Evolutionary conservation across 208 protist genomes (phyloP), one percentile per base, ranked within the genome.

Genomic region (Herpetomonas samuelpessoai): DNA sequence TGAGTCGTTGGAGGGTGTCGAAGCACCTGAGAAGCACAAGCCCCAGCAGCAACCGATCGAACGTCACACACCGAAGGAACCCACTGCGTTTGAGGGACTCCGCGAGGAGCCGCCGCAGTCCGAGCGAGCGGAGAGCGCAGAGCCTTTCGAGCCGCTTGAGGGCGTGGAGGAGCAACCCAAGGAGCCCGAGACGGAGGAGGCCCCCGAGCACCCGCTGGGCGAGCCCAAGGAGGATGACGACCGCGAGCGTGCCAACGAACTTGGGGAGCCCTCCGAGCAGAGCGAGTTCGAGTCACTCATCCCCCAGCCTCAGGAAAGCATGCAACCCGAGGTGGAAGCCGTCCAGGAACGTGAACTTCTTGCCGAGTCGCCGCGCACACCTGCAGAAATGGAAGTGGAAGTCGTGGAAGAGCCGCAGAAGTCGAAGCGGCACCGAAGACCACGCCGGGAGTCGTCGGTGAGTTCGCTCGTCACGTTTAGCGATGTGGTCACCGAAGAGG

Each of bases 111-210:
- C n/a, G n/a, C n/a, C n/a, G n/a, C n/a, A n/a, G n/a, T n/a, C n/a
- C n/a, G n/a, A n/a, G n/a, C n/a, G n/a, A n/a, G n/a, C n/a, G n/a
- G n/a, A n/a, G n/a, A n/a, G n/a, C n/a, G n/a, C n/a, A n/a, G n/a
- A n/a, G n/a, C n/a, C n/a, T n/a, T 51, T 26, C 46, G 22, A 19
- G 19, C 12, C 6, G 22, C 46, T 26, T 12, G 46, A 6, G 12
- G 46, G 22, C 21, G 22, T 12, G 46, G 12, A 7, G 12, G 46
- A 51, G 18, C 12, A 51, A n/a, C 10, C 10, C 18, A 26, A 19
- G 22, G 18, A 19, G 19, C 12, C 46, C 7, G 46, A 51, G 12
- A n/a, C 19, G 16, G 47, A 62, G 35, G 45, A 62, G 46, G 24
- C 25, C 2, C 3, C 14, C 7, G 22, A 38, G 19, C 19, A 24